Base-by-base conservation (phyloP, 169 alveolate genomes). In the Eimeria tenella region DNA sequence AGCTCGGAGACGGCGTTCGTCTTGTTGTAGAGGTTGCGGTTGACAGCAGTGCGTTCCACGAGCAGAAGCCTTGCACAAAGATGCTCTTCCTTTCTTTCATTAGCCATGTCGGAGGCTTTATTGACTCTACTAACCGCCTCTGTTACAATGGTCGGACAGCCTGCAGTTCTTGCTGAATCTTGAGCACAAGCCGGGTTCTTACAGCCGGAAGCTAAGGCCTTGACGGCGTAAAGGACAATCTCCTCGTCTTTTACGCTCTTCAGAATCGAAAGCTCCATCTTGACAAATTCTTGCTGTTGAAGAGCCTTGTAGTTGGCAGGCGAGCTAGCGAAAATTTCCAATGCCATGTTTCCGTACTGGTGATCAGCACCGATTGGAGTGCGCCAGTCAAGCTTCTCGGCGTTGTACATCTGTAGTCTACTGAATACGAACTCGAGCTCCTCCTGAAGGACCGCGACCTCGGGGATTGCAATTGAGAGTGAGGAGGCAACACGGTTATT, bases 31-130 rank as follows among this genome's bases (percentile, higher is more conserved):
- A 84, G 81, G 53, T 93, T 84, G 9, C 93, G 93, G 83, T 82
- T 93, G 90, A 93, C 75, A 60, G 95, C 95, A n/a, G 93, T 83
- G 65, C 95, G 87, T 71, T 93, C 95, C 60, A 93, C 93, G 15
- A 93, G 89, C 55, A 83, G 55, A 31, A 74, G 82, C 49, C 95
- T 42, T 15, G 93, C 71, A 83, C 95, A 82, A 42, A 93, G 74
- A 42, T 83, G 95, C 55, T 82, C 95, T 53, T 93, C 95, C 71
- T 65, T 82, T n/a, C 92, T 73, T 19, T 91, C 95, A 55, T 91
- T 91, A 9, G 92, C 5, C 55, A 91, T 17, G 74, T 23, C 58
- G 3, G 71, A 4, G 92, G 10, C 25, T 73, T 90, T 90, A 86
- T 91, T 91, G 62, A 91, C 52, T 56, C 89, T 62, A 62, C 73